Percentiles rank a stretch among this genome's conserved stretches.
phyloP scores from a whole-genome alignment of 108 stramenopile species.

The Epithemia pelagica region DNA sequence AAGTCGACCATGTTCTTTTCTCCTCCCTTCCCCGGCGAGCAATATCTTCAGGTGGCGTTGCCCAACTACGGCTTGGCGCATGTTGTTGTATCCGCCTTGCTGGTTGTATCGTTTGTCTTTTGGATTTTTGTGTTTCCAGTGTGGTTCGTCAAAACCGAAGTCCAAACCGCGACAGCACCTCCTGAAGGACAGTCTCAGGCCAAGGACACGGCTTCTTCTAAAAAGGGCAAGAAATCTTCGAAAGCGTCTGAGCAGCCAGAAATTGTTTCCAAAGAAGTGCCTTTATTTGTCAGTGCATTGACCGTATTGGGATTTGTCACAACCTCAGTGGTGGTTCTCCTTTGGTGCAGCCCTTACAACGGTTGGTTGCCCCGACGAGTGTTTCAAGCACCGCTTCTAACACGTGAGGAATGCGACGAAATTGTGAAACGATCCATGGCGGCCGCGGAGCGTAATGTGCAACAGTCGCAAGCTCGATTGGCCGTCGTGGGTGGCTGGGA shows the following conservation, averaged over 20 bases:
- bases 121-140: constrained; percentile 23
- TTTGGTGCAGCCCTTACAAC: constrained; percentile 39
- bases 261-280: neutral
- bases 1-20: no score
- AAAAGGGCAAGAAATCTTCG: neutral
- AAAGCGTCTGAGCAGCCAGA: neutral
- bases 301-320: neutral
- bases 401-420: constrained; percentile 40
- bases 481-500: neutral
- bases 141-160: neutral
- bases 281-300: neutral
- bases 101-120: constrained; percentile 13
- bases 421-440: constrained; percentile 39
- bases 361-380: constrained; percentile 33
- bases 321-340: constrained; percentile 14
- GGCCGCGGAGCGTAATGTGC: constrained; percentile 33
- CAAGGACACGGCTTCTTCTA: neutral
- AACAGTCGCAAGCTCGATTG: constrained; percentile 1
- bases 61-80: constrained; percentile 26
- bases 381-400: constrained; percentile 43
- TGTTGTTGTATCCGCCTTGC: neutral
- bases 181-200: no score
- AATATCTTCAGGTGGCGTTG: constrained; percentile 10
- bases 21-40: constrained; percentile 31
- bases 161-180: neutral